Evolutionary conservation across 2,329 filamentous ascomycete species (phyloP).

Genomic region (Arthrobotrys pseudoclavata): DNA sequence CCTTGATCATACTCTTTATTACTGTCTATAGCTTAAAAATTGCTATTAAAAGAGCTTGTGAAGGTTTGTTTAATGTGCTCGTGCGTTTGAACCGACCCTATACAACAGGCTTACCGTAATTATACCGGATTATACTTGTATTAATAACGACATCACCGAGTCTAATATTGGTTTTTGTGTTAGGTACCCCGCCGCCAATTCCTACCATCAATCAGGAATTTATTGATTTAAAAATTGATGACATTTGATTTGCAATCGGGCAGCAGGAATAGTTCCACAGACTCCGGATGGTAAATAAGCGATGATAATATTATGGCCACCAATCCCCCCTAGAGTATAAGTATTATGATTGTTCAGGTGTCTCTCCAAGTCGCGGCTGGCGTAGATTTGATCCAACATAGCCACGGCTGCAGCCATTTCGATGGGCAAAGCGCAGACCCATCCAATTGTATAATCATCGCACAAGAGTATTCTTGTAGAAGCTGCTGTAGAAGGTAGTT

Average conservation of each 20-base stretch:
- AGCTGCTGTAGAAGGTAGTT: too few relatives aligned
- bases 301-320: slow-evolving; percentile 63
- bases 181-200: slow-evolving; percentile 62
- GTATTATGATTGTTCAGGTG: slow-evolving; percentile 54
- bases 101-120: slow-evolving; percentile 31
- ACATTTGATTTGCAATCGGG: slow-evolving; percentile 62
- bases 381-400: slow-evolving; percentile 64
- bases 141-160: slow-evolving; percentile 22
- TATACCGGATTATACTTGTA: slow-evolving; percentile 14
- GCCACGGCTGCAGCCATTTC: slow-evolving; percentile 64
- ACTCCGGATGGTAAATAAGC: slow-evolving; percentile 63
- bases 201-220: slow-evolving; percentile 63
- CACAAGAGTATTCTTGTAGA: not conserved
- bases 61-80: slow-evolving; percentile 8
- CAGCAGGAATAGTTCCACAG: slow-evolving; percentile 63
- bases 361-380: slow-evolving; percentile 4
- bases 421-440: slow-evolving; percentile 65
- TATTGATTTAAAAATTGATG: slow-evolving; percentile 62
- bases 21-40: not conserved
- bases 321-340: slow-evolving; percentile 63
- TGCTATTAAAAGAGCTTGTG: slow-evolving; percentile 4
- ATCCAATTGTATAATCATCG: slow-evolving; percentile 64
- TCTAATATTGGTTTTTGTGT: slow-evolving; percentile 51
- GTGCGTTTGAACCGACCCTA: slow-evolving; percentile 19
- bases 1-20: slow-evolving; percentile 67